Base-by-base conservation (phyloP, 805 yeast species). In the Candida vartiovaarae region DNA sequence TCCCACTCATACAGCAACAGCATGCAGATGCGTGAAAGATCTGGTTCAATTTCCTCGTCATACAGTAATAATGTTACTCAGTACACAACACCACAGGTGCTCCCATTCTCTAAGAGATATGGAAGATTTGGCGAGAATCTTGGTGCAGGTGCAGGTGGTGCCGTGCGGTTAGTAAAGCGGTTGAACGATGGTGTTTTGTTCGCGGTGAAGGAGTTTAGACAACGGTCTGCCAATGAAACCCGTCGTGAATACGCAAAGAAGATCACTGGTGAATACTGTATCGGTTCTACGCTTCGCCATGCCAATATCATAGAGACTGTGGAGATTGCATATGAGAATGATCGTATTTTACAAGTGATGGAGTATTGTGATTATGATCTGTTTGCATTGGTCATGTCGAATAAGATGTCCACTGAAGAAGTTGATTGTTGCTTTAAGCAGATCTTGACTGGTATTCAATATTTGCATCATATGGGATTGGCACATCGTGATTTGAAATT, bases 111-210 rank as follows among this genome's bases (percentile, higher is more conserved):
- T 34, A 87, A 83, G 57, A 70, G 89, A 52, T 89, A 88, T 62
- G 77, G 83, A 41, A 84, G 82, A 60, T 80, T 84, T 43, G 95
- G 95, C 42, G 91, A 88, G 49, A 84, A 78, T 46, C 71, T 90
- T 39, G 97, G 96, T 43, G 93, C 93, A 23, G 97, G 97, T 42
- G 96, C 96, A 2, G 97, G 97, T 40, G 97, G 97, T 4, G 75
- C 83, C 11, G 97, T 90, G 31, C 79, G 80, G 55, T 69, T 89
- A 39, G 82, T 87, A 38, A 80, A 72, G 41, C 67, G 95, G 52
- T 64, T 75, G 4, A 63, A 75, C 2, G 96, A 89, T 64, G 66
- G 70, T 29, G 75, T 79, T 54, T 75, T 85, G 2, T 89, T 87
- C 70, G 97, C 97, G 0, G 96, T 90, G 25, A 90, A 90, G 62